A percentile compares a stretch with the other conserved stretches of the same genome.
Evolutionary conservation across 768 basidiomycete genomes (phyloP).

Genomic region (Paxillus rubicundulus): DNA sequence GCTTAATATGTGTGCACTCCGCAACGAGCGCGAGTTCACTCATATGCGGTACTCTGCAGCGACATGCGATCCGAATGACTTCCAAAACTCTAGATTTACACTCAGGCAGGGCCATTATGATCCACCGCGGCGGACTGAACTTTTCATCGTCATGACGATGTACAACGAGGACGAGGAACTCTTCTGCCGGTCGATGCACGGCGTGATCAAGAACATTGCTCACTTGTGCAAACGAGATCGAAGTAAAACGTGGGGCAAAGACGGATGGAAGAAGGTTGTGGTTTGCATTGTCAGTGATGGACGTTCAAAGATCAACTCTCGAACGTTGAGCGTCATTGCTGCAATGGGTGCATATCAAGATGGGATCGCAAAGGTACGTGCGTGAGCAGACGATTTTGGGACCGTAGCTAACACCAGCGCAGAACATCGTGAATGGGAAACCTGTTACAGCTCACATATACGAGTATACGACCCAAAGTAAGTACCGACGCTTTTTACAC

Average conservation of each 20-base stretch:
- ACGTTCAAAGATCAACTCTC: slow-evolving; percentile 76
- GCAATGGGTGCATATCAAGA: slow-evolving; percentile 96
- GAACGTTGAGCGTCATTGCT: slow-evolving; percentile 83
- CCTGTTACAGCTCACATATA: slow-evolving; percentile 88
- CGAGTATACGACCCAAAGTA: slow-evolving; percentile 92
- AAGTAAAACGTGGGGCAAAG: slow-evolving; percentile 94
- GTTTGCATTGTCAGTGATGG: slow-evolving; percentile 92
- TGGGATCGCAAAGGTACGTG: slow-evolving; percentile 77
- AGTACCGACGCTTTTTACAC: not conserved
- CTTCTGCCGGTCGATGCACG: slow-evolving; percentile 92
- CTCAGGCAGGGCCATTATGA: slow-evolving; percentile 90
- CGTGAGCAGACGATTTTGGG: not conserved
- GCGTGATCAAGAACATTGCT: slow-evolving; percentile 91
- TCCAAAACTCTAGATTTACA: slow-evolving; percentile 77
- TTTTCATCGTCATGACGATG: slow-evolving; percentile 99
- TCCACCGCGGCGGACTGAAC: slow-evolving; percentile 84
- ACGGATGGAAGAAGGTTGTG: slow-evolving; percentile 98
- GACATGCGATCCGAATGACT: slow-evolving; percentile 95
- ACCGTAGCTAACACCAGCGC: slow-evolving; percentile 5
- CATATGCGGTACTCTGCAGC: slow-evolving; percentile 96
- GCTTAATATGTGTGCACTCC: slow-evolving; percentile 73
- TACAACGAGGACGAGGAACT: slow-evolving; percentile 92
- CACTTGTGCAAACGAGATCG: slow-evolving; percentile 84
- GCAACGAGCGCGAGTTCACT: slow-evolving; percentile 86
- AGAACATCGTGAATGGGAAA: slow-evolving; percentile 77